Percentiles rank a stretch among this genome's conserved stretches.
These are phyloP conservation scores for Warburgia ugandensis DNA, from an alignment of 164 flowering plant species.

Conservation along the genomic window DNA sequence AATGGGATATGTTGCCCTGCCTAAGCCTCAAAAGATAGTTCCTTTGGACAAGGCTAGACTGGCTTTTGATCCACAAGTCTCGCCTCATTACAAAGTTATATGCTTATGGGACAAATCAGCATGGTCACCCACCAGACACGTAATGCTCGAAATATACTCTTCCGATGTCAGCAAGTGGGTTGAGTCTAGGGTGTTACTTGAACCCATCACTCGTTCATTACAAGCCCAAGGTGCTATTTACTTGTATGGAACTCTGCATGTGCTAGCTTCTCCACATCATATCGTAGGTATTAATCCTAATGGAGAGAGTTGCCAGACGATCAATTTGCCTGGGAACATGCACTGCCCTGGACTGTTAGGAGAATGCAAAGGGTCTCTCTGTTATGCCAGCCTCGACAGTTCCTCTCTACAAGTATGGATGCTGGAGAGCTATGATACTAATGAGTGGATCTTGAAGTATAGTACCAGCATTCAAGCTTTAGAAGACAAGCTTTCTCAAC, in stretches of 20 bases:
- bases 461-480: background rate
- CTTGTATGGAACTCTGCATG: background rate
- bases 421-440: background rate
- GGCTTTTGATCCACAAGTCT: background rate
- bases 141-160: background rate
- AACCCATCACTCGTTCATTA: background rate
- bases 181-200: background rate
- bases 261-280: background rate
- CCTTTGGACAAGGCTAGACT: background rate
- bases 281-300: background rate
- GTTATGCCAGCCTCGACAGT: background rate
- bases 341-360: background rate
- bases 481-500: background rate
- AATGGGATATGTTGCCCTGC: slow-evolving; percentile 1
- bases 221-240: background rate
- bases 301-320: background rate
- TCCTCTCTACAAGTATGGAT: background rate
- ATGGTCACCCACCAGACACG: background rate
- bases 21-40: background rate
- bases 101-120: too few species aligned
- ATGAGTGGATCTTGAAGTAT: slow-evolving; percentile 1
- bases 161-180: background rate
- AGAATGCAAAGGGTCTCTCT: background rate
- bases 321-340: background rate
- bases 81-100: background rate